These are phyloP conservation scores for Vitis rotundifolia DNA, from an alignment of 164 flowering plant species.

Conservation along the genomic window DNA sequence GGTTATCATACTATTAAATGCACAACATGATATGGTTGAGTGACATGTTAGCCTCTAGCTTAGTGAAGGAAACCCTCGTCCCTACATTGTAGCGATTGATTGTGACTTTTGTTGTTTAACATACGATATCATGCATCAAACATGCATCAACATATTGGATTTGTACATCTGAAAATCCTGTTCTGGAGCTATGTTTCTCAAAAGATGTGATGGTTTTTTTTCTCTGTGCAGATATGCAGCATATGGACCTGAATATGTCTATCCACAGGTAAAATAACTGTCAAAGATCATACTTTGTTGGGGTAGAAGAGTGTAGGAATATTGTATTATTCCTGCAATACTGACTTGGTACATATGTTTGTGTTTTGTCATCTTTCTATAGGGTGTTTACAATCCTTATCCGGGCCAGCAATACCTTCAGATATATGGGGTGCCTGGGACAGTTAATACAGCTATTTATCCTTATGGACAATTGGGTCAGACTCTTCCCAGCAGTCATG, in stretches of 20 bases:
- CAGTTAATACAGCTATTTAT: constrained; percentile 61
- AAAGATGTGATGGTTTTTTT: constrained; percentile 16
- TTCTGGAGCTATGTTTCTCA: constrained; percentile 11
- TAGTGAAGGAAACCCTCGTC: background rate
- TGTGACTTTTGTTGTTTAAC: background rate
- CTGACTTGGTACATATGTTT: constrained; percentile 7
- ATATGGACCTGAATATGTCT: constrained; percentile 80
- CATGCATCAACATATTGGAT: background rate
- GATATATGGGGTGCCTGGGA: constrained; percentile 80
- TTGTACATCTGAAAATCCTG: background rate
- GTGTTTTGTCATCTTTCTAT: constrained; percentile 15
- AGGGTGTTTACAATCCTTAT: constrained; percentile 88
- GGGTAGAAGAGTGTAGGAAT: background rate
- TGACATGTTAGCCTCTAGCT: constrained; percentile 1
- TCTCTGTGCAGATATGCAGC: constrained; percentile 71
- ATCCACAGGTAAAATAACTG: constrained; percentile 62
- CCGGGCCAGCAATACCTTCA: constrained; percentile 86
- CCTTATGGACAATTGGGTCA: constrained; percentile 79
- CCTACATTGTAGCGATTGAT: background rate
- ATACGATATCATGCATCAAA: background rate
- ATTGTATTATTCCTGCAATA: background rate
- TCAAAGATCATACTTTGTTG: too few relatives aligned
- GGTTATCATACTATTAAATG: background rate
- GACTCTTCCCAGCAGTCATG: constrained; percentile 63
- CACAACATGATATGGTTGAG: too few relatives aligned